Percentiles rank a stretch among this genome's conserved stretches.
Evolutionary conservation across 352 stramenopile genomes (phyloP).

Genomic region (Phytophthora sp.): DNA sequence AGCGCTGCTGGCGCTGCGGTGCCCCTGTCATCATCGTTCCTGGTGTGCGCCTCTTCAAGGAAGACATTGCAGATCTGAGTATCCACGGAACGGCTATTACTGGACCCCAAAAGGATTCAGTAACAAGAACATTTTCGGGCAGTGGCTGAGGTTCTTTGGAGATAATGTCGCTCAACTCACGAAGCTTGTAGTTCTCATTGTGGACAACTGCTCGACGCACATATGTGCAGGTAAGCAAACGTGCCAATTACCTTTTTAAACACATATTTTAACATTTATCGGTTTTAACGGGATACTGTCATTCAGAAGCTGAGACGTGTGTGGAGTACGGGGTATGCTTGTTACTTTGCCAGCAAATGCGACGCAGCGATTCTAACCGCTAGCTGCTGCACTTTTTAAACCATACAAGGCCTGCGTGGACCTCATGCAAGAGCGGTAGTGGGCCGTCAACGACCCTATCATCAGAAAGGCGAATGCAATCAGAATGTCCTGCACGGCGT

Average conservation of each 20-base stretch:
- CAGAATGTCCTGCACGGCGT: neutral
- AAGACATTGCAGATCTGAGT: neutral
- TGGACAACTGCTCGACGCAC: constrained; percentile 1
- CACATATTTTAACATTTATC: neutral
- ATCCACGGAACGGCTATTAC: neutral
- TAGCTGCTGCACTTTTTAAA: neutral
- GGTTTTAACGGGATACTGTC: neutral
- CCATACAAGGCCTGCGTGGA: neutral
- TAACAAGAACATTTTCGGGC: neutral
- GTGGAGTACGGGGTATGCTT: neutral
- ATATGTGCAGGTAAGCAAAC: neutral
- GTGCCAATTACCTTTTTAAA: neutral
- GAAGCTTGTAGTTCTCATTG: neutral
- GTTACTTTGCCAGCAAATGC: constrained; percentile 1
- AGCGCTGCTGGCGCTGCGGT: neutral
- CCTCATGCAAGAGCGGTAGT: neutral
- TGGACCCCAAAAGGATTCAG: neutral
- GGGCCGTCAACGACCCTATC: neutral
- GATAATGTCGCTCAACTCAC: neutral
- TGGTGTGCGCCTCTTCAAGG: neutral
- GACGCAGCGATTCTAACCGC: neutral
- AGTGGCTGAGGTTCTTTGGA: neutral
- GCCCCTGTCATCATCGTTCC: neutral
- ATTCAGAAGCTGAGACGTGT: neutral
- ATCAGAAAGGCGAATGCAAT: neutral